These are phyloP conservation scores for Ramalina intermedia DNA, from an alignment of 495 filamentous ascomycete species.

Conservation along the genomic window DNA sequence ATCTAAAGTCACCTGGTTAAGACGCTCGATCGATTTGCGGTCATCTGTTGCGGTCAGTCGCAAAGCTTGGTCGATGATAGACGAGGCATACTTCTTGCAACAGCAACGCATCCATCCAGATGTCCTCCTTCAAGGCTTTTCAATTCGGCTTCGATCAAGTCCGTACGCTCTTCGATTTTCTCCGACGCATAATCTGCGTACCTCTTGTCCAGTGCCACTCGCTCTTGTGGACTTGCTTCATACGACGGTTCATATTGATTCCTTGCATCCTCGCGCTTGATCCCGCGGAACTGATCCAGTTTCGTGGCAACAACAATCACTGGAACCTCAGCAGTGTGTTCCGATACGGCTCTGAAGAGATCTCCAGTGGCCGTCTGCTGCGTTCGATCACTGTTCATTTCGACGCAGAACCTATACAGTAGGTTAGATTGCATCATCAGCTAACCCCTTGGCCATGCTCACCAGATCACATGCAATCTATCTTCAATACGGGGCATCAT, in stretches of 20 bases:
- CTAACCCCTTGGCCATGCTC: neutral
- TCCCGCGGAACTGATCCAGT: conserved; percentile 15
- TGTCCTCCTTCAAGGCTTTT: conserved; percentile 11
- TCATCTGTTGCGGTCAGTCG: neutral
- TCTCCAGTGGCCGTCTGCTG: conserved; percentile 16
- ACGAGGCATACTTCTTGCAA: conserved; percentile 14
- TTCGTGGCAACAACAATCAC: conserved; percentile 17
- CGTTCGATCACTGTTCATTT: conserved; percentile 16
- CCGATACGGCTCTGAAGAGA: conserved; percentile 15
- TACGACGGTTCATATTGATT: neutral
- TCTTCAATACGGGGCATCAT: conserved; percentile 8
- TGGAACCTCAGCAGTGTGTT: conserved; percentile 14
- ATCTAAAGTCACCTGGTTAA: neutral
- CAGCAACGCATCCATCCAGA: conserved; percentile 14
- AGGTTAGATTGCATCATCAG: neutral
- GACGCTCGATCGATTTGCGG: neutral
- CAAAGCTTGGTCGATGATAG: neutral
- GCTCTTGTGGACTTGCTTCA: neutral
- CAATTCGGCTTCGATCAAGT: conserved; percentile 13
- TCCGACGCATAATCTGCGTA: conserved; percentile 4
- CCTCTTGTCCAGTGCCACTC: too few relatives aligned
- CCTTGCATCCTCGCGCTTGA: conserved; percentile 3
- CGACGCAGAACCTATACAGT: conserved; percentile 15
- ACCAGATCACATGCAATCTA: conserved; percentile 16
- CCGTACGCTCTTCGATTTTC: conserved; percentile 9